A percentile compares a stretch with the other conserved stretches of the same genome.
Evolutionary conservation across 495 filamentous ascomycete genomes (phyloP).

Genomic region (Pseudevernia furfuracea): DNA sequence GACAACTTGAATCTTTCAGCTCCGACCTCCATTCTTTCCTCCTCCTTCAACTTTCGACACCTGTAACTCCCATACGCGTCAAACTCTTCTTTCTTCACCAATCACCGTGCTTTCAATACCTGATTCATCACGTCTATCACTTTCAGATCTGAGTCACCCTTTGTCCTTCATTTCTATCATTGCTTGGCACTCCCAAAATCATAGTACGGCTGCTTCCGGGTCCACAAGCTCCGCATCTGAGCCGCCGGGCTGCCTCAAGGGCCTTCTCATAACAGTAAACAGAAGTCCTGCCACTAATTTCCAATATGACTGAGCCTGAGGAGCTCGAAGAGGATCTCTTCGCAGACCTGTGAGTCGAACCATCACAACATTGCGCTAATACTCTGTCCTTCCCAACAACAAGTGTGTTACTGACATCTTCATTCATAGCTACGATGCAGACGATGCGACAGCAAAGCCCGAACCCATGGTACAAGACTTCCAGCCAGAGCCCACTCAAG

Average conservation of each 20-base stretch:
- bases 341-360: slow-evolving; percentile 76
- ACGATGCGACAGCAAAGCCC: slow-evolving; percentile 47
- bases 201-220: not conserved
- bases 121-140: too few relatives aligned
- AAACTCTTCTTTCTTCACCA: not conserved
- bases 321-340: slow-evolving; percentile 97
- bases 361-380: not conserved
- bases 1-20: slow-evolving; percentile 6
- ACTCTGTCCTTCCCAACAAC: not conserved
- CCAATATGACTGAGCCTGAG: slow-evolving; percentile 72
- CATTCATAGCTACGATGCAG: slow-evolving; percentile 71
- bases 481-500: slow-evolving; percentile 11
- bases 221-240: not conserved
- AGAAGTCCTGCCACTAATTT: slow-evolving; percentile 18
- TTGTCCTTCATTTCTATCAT: not conserved
- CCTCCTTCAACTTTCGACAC: not conserved
- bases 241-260: not conserved
- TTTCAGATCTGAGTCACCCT: not conserved
- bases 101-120: not conserved
- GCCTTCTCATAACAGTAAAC: not conserved
- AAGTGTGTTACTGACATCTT: slow-evolving; percentile 15
- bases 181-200: not conserved
- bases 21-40: slow-evolving; percentile 4
- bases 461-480: slow-evolving; percentile 13
- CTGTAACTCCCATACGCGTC: not conserved